Evolutionary conservation across 2,329 filamentous ascomycete species (phyloP).

Genomic region (Trichoderma guizhouense): DNA sequence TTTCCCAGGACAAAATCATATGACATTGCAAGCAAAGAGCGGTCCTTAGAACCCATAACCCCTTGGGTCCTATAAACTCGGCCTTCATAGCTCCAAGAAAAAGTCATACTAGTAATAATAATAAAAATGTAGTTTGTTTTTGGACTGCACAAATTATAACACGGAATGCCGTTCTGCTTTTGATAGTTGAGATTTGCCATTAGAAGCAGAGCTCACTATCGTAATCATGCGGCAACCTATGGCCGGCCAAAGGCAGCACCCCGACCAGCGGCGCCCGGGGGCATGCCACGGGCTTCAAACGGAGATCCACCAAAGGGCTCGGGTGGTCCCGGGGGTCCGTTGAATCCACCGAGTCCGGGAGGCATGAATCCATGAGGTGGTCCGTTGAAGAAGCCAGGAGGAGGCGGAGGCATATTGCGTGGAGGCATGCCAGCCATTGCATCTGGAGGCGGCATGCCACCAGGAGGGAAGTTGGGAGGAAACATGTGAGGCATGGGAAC

Average conservation of each 20-base stretch:
- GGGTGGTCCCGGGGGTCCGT: constrained; percentile 46
- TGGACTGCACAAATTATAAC: constrained; percentile 2
- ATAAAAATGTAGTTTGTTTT: not conserved
- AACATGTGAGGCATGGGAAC: constrained; percentile 58
- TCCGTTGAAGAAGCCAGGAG: constrained; percentile 55
- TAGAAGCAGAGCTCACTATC: not conserved
- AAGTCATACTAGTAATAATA: not conserved
- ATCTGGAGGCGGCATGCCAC: constrained; percentile 46
- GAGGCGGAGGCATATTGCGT: constrained; percentile 54
- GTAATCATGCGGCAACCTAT: constrained; percentile 16
- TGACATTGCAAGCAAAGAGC: constrained; percentile 2
- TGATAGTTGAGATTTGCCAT: not conserved
- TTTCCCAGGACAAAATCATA: constrained; percentile 2
- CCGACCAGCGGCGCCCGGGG: constrained; percentile 44
- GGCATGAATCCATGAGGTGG: constrained; percentile 53
- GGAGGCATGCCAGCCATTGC: constrained; percentile 49
- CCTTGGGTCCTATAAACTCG: not conserved
- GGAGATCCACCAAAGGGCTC: constrained; percentile 47
- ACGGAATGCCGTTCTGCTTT: not conserved
- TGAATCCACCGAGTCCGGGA: constrained; percentile 55
- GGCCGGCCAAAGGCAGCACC: constrained; percentile 35
- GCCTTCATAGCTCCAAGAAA: not conserved
- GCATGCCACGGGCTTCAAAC: constrained; percentile 56
- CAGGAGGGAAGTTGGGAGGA: constrained; percentile 58
- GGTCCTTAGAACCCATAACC: not conserved